A percentile compares a stretch with the other conserved stretches of the same genome.
These are phyloP conservation scores for Dothistroma septosporum DNA, from an alignment of 2,329 filamentous ascomycete species.

Conservation along the genomic window DNA sequence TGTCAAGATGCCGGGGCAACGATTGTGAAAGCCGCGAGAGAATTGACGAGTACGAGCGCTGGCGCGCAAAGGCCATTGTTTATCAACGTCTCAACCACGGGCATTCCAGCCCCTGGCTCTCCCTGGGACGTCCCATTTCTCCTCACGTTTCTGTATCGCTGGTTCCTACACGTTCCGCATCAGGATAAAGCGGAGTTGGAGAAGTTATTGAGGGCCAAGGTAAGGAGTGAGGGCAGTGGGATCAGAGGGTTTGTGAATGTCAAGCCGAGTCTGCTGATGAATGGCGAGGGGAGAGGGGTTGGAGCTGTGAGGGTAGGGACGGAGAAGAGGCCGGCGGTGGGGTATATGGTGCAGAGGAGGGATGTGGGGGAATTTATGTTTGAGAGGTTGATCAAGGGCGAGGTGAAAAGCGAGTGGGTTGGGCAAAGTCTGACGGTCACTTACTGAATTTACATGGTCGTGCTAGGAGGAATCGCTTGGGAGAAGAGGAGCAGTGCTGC, in stretches of 20 bases:
- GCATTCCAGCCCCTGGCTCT: constrained; percentile 27
- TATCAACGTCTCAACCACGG: constrained; percentile 32
- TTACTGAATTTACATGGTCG: constrained; percentile 15
- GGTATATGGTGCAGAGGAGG: constrained; percentile 36
- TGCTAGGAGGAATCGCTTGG: too few species aligned
- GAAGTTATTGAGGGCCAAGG: constrained; percentile 28
- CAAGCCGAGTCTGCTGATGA: constrained; percentile 37
- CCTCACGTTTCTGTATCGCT: constrained; percentile 36
- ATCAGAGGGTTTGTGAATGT: constrained; percentile 35
- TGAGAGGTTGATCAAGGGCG: constrained; percentile 31
- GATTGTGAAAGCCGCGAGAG: constrained; percentile 32
- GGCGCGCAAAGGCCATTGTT: not conserved
- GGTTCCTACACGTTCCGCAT: constrained; percentile 36
- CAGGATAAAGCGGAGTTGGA: constrained; percentile 40
- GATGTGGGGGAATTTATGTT: constrained; percentile 43
- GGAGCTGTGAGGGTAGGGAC: constrained; percentile 32
- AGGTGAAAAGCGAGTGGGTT: constrained; percentile 27
- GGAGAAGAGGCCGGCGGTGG: constrained; percentile 35
- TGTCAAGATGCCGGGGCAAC: constrained; percentile 34
- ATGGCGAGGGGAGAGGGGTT: constrained; percentile 30
- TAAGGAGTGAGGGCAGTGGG: constrained; percentile 20
- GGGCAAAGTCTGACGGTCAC: constrained; percentile 36
- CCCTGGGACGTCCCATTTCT: constrained; percentile 37
- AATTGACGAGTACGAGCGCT: not conserved
- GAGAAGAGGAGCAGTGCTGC: too few species aligned